Evolutionary conservation across 2,329 filamentous ascomycete genomes (phyloP).

Genomic region (Ustulina deusta): DNA sequence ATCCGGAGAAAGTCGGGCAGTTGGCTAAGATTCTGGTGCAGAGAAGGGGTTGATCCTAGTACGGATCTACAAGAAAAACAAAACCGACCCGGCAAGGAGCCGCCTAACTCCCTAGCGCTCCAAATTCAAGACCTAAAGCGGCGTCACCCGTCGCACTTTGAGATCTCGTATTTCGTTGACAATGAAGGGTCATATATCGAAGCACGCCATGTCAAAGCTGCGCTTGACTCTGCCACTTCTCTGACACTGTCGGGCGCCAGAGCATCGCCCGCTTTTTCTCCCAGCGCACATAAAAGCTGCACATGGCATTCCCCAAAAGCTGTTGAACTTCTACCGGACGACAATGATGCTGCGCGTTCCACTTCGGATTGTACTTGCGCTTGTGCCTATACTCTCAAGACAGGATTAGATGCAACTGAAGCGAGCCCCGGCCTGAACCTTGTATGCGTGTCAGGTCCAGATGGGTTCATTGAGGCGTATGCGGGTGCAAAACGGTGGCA

Average conservation of each 20-base stretch:
- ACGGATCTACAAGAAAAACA: slow-evolving; percentile 2
- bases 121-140: slow-evolving; percentile 73
- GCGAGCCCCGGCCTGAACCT: slow-evolving; percentile 66
- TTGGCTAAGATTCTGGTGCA: slow-evolving; percentile 42
- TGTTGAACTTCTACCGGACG: slow-evolving; percentile 44
- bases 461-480: slow-evolving; percentile 86
- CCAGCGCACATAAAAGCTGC: slow-evolving; percentile 32
- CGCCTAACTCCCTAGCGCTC: slow-evolving; percentile 45
- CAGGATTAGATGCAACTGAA: slow-evolving; percentile 1
- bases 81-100: not conserved
- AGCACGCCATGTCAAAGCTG: slow-evolving; percentile 60
- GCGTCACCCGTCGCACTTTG: slow-evolving; percentile 66
- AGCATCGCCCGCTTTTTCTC: not conserved
- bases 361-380: slow-evolving; percentile 37
- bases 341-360: slow-evolving; percentile 45
- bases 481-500: slow-evolving; percentile 84
- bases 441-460: slow-evolving; percentile 88
- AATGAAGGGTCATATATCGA: slow-evolving; percentile 78
- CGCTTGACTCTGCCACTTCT: slow-evolving; percentile 44
- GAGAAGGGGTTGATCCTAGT: slow-evolving; percentile 41
- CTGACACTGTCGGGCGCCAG: slow-evolving; percentile 44
- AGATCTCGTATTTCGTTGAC: slow-evolving; percentile 83
- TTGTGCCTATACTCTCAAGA: slow-evolving; percentile 45
- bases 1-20: not conserved
- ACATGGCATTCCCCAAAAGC: slow-evolving; percentile 47